A percentile compares a stretch with the other conserved stretches of the same genome.
phyloP scores from a whole-genome alignment of 2,329 filamentous ascomycete species.

The Aspergillus aculeatus region DNA sequence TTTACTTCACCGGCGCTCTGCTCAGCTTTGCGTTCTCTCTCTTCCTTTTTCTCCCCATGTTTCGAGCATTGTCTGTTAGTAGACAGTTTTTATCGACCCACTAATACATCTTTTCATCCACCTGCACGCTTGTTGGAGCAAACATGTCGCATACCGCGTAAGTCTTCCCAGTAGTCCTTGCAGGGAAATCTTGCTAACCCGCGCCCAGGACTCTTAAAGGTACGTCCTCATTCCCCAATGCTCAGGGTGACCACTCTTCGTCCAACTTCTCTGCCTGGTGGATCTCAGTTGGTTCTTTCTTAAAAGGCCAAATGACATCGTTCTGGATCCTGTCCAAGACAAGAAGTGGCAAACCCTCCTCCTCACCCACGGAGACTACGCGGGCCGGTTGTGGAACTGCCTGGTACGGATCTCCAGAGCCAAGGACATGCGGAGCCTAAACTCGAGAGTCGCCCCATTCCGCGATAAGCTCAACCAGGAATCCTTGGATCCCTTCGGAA shows the following conservation, averaged over 20 bases:
- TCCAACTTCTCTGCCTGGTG: neutral
- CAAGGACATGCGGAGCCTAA: neutral
- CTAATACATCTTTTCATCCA: neutral
- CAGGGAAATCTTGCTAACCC: too few species aligned
- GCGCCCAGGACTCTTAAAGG: too few species aligned
- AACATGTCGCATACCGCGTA: neutral
- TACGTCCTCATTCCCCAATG: neutral
- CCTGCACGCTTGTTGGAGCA: neutral
- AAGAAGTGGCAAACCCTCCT: neutral
- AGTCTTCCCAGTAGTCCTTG: neutral
- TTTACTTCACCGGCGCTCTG: too few species aligned
- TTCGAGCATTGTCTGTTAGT: neutral
- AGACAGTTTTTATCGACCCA: neutral
- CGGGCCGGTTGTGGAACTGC: neutral
- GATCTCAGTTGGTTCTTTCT: neutral
- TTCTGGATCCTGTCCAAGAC: neutral
- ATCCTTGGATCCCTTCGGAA: neutral
- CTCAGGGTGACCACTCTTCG: neutral
- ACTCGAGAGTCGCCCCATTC: neutral
- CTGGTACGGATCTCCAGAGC: neutral
- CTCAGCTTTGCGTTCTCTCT: neutral
- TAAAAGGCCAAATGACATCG: neutral
- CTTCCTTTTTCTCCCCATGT: neutral
- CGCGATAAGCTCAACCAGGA: constrained; percentile 7
- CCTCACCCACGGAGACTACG: neutral